Conservation (phyloP, 371 early-diverging fungal genomes). For the Phascolomyces articulosus region DNA sequence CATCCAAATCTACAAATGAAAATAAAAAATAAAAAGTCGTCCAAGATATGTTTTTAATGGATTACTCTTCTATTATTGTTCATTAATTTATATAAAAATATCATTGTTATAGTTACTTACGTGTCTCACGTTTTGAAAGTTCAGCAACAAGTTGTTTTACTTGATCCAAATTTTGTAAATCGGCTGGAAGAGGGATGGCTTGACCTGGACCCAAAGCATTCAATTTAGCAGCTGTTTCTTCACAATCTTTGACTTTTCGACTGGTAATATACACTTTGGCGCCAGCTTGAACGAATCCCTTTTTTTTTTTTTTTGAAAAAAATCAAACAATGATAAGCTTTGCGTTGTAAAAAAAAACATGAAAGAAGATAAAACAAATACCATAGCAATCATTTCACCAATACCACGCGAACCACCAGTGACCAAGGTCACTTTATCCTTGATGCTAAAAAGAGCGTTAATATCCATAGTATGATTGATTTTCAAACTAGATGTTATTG, state of each 20-base stretch:
- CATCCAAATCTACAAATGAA: constrained; percentile 63
- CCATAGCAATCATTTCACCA: constrained; percentile 74
- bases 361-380: constrained; percentile 14
- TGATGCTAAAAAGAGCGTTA: constrained; percentile 74
- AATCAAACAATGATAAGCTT: no score
- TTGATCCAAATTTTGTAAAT: constrained; percentile 71
- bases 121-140: constrained; percentile 61
- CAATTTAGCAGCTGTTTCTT: constrained; percentile 55
- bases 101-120: constrained; percentile 26
- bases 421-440: constrained; percentile 87
- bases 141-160: constrained; percentile 63
- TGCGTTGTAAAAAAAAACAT: no score
- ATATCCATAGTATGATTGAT: constrained; percentile 47
- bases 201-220: constrained; percentile 67
- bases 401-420: constrained; percentile 89
- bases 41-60: no score
- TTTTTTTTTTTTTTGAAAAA: no score
- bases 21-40: no score
- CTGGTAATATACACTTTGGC: constrained; percentile 80
- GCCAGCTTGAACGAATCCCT: constrained; percentile 30
- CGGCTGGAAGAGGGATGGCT: constrained; percentile 78
- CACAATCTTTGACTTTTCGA: constrained; percentile 28
- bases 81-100: neutral
- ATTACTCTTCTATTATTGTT: no score
- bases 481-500: neutral